phyloP scores from a whole-genome alignment of 2,329 filamentous ascomycete genomes.

The Ceratocystis albifundus region DNA sequence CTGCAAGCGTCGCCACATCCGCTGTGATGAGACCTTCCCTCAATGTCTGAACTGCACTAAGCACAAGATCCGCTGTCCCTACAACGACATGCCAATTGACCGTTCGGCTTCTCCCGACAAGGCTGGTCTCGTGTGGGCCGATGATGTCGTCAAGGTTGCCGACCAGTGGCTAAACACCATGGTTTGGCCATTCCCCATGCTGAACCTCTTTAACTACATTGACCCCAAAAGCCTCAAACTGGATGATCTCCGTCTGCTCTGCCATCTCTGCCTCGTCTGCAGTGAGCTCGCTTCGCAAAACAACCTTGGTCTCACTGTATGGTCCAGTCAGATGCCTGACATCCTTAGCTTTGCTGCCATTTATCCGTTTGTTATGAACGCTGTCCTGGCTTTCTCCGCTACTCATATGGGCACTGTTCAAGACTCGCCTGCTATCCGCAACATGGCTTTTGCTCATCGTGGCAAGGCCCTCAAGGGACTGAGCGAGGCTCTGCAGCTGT shows the following conservation, averaged over 20 bases:
- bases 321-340: conserved; percentile 74
- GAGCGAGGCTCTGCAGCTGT: conserved; percentile 73
- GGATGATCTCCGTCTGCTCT: conserved; percentile 76
- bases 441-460: conserved; percentile 81
- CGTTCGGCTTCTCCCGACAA: conserved; percentile 50
- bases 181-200: conserved; percentile 66
- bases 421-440: conserved; percentile 70
- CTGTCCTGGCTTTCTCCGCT: conserved; percentile 84
- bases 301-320: conserved; percentile 75
- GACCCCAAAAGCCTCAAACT: conserved; percentile 60
- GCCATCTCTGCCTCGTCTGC: conserved; percentile 79
- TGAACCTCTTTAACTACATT: conserved; percentile 64
- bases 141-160: conserved; percentile 70
- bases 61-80: conserved; percentile 96
- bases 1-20: conserved; percentile 93
- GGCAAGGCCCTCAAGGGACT: conserved; percentile 76
- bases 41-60: conserved; percentile 99
- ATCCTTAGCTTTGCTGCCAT: conserved; percentile 73
- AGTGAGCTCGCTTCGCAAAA: conserved; percentile 67
- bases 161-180: conserved; percentile 66
- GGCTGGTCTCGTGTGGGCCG: conserved; percentile 70
- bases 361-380: conserved; percentile 85
- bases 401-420: conserved; percentile 87
- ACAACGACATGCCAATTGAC: conserved; percentile 70
- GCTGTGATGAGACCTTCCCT: conserved; percentile 94